Percentiles rank a stretch among this genome's conserved stretches.
These are phyloP conservation scores for Eustoma russellianum DNA, from an alignment of 257 asterid species.

Conservation along the genomic window DNA sequence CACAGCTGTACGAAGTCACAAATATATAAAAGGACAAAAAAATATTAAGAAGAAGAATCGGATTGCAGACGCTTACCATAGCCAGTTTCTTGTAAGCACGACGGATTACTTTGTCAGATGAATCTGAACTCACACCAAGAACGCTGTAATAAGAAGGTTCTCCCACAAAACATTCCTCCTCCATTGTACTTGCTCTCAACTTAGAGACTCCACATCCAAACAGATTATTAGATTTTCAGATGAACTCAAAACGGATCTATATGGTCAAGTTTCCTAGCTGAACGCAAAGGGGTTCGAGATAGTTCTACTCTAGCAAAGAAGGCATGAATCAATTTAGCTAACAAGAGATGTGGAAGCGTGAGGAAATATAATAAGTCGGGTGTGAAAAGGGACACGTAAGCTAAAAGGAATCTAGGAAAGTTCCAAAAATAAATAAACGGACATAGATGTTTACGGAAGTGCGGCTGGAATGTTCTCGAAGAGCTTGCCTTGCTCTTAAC, in stretches of 20 bases:
- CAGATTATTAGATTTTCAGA: neutral
- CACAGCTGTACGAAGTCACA: neutral
- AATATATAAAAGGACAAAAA: neutral
- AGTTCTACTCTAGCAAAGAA: too few relatives aligned
- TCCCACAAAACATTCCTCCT: slow-evolving; percentile 25
- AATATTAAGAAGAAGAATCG: neutral
- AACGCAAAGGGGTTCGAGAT: too few relatives aligned
- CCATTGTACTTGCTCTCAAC: neutral
- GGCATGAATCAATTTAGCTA: too few relatives aligned
- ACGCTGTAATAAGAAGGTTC: slow-evolving; percentile 36
- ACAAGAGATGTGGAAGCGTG: too few relatives aligned
- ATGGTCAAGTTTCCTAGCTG: too few relatives aligned
- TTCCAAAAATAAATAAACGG: slow-evolving; percentile 9
- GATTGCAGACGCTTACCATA: slow-evolving; percentile 35
- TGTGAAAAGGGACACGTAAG: slow-evolving; percentile 8
- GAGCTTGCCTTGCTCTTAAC: neutral
- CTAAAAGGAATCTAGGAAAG: neutral
- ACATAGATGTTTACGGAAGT: too few relatives aligned
- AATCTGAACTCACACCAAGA: slow-evolving; percentile 44
- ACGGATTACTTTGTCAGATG: slow-evolving; percentile 60
- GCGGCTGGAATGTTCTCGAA: slow-evolving; percentile 24
- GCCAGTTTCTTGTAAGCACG: slow-evolving; percentile 78
- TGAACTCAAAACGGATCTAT: neutral
- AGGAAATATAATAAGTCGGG: slow-evolving; percentile 3
- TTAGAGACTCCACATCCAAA: too few relatives aligned